Conservation (phyloP, 2,329 filamentous ascomycete species). For the Fusarium euwallaceae region DNA sequence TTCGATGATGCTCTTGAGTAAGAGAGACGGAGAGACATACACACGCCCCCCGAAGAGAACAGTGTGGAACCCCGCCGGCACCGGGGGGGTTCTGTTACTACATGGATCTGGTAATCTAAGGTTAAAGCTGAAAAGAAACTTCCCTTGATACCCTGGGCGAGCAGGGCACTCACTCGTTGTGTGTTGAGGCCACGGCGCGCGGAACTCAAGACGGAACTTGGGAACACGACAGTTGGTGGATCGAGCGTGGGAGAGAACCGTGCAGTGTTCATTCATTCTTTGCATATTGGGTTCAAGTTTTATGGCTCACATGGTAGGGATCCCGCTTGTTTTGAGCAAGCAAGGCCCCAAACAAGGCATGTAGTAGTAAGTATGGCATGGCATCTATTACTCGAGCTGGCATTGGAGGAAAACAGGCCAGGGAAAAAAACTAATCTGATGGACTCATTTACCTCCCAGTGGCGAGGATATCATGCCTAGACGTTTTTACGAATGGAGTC, state of each 20-base stretch:
- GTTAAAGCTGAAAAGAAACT: slow-evolving; percentile 14
- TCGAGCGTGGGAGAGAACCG: background rate
- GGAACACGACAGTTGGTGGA: background rate
- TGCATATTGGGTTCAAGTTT: background rate
- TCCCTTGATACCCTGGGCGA: background rate
- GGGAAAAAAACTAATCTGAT: background rate
- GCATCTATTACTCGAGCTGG: background rate
- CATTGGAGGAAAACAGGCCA: background rate
- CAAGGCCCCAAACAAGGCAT: background rate
- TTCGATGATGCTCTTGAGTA: background rate
- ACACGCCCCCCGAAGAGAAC: background rate
- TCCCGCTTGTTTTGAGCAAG: background rate
- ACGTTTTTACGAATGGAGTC: slow-evolving; percentile 14
- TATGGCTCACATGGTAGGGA: slow-evolving; percentile 4
- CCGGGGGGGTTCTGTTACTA: background rate
- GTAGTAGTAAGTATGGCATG: background rate
- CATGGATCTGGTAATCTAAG: slow-evolving; percentile 19
- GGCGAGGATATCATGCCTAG: slow-evolving; percentile 6
- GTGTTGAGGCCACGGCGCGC: background rate
- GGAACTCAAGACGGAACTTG: background rate
- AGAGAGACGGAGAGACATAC: background rate
- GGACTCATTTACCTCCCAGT: background rate
- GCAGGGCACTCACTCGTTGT: background rate
- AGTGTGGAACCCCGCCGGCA: background rate
- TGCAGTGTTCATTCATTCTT: background rate